Evolutionary conservation across 2,329 filamentous ascomycete species (phyloP).

Genomic region (Alternaria gaisen): DNA sequence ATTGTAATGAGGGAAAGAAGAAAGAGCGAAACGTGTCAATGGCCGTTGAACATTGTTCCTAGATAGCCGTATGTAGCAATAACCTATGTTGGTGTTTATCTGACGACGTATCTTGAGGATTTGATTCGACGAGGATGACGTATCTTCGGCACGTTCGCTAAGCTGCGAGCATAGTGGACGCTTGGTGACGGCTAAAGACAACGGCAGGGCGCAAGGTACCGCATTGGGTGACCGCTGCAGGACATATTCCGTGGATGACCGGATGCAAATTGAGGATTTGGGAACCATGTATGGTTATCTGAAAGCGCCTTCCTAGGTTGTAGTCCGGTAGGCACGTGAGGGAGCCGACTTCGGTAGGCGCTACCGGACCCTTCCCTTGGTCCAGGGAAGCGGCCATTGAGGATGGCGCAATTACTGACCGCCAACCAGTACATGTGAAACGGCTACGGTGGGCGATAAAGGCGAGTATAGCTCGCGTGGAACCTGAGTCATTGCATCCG

Average conservation of each 20-base stretch:
- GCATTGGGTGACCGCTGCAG: constrained; percentile 8
- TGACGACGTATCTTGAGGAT: neutral
- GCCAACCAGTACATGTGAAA: neutral
- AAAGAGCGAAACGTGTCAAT: no score
- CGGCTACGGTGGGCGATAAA: neutral
- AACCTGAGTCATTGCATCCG: neutral
- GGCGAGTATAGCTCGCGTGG: constrained; percentile 2
- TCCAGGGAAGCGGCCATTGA: constrained; percentile 18
- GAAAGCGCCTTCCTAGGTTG: constrained; percentile 4
- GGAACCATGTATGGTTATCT: neutral
- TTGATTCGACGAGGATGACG: neutral
- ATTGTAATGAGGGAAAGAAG: no score
- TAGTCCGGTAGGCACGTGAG: constrained; percentile 18
- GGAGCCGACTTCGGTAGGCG: constrained; percentile 21
- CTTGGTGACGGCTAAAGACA: neutral
- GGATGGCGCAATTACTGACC: constrained; percentile 18
- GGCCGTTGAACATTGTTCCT: no score
- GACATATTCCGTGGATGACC: neutral
- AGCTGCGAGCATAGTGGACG: no score
- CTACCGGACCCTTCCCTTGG: constrained; percentile 5
- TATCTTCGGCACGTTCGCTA: neutral
- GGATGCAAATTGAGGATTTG: neutral
- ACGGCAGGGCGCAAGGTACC: constrained; percentile 8
- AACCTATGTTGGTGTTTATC: neutral
- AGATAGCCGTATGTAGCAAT: neutral